Base-by-base conservation (phyloP, 139 green algal species). In the Edaphochlamys debaryana region DNA sequence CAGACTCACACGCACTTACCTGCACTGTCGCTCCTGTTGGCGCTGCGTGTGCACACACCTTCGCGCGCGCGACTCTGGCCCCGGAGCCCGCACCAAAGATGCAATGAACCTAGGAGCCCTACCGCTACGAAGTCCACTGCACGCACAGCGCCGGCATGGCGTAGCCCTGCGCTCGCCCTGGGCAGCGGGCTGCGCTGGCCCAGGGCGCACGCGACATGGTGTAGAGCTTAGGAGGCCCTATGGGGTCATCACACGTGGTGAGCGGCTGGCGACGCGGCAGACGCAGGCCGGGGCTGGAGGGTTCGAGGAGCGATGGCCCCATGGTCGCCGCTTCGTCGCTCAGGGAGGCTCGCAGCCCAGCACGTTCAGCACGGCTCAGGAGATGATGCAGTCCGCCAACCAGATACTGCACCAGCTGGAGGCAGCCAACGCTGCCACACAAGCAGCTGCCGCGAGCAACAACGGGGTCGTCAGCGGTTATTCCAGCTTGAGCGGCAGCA, bases 351-450 rank as follows among this genome's bases (percentile, higher is more conserved):
- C n/a, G n/a, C n/a, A n/a, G n/a, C n/a, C n/a, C n/a, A n/a, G n/a
- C n/a, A n/a, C n/a, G n/a, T n/a, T n/a, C 20, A 82, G 63, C 76
- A 82, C 62, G 15, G 76, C 76, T 4, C 6, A 81, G 23, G 75
- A 81, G 22, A 81, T 81, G 75, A 48, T 81, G 60, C 76, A 82
- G 62, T 73, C 76, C 7, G 76, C 62, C 1, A 82, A 82, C 76
- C 76, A 82, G 32, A 82, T 82, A 73, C 32, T 82, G 42, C 42
- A 73, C 32, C 76, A 82, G 32, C 32, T 82, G 34, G 76, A 82
- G 27, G 63, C 76, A 8, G 62, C 76, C 13, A 45, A 45, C 4
- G 76, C 76, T 4, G 76, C 76, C 42, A 82, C 76, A 19, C n/a
- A 64, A n/a, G 76, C 76, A 32, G 74, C 74, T 17, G 29, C 42